Evolutionary conservation across 352 stramenopile genomes (phyloP), one percentile per base, ranked within the genome.

Genomic region (Halophytophthora batemanensis): DNA sequence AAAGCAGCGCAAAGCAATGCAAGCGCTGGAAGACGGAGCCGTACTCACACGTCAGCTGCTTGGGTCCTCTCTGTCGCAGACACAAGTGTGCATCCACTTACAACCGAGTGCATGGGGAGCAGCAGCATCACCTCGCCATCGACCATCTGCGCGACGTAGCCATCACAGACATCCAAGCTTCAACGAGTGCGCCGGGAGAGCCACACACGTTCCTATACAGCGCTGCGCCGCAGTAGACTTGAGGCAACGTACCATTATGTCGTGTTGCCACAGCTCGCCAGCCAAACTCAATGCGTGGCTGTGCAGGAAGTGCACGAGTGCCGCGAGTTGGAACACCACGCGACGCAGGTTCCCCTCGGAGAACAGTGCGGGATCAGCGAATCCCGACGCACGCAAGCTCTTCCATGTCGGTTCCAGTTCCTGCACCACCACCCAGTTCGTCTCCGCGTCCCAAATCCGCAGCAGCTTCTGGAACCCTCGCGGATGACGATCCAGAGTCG

Each of bases 251-350:
- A 86, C 73, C 71, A 81, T 59, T 1, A 84, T 55, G 45, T 83
- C 62, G 17, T 77, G 66, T n/a, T 62, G 61, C 36, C 49, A 62
- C 28, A 87, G 34, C 49, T 87, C 71, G 13, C 77, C 77, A 1
- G 69, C 72, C 37, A 80, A 56, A 23, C 71, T 84, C 15, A 85
- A 46, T 23, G 45, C 45, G 18, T 87, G 71, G 15, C 55, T 55
- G 45, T 87, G 77, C n/a, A 87, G 50, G 45, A 84, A 87, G 40
- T 87, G 63, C 28, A 87, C 60, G 23, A 76, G 56, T 13, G 74
- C 68, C 11, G 71, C 66, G 14, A 84, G 50, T 40, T 86, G 69
- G 46, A 87, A 85, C 21, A 76, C 55, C 19, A 76, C 56, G 3
- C 52, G 49, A n/a, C 69, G 66, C 25, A 87, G 55, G 17, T 57